Conservation (phyloP, 108 stramenopile genomes). For the Asterionellopsis glacialis region DNA sequence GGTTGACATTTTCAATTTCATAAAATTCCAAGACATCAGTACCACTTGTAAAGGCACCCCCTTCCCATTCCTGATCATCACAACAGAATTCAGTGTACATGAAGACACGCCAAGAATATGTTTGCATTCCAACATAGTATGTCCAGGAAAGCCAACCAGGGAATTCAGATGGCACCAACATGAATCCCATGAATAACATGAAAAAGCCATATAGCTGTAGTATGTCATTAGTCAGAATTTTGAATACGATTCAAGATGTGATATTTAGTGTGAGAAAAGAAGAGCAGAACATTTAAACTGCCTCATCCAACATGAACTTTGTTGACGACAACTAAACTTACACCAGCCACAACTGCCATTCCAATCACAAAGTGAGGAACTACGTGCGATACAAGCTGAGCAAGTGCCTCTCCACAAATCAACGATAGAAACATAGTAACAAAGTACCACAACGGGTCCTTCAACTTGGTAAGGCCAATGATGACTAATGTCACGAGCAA, state of each 20-base stretch:
- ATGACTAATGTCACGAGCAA: conserved; percentile 40
- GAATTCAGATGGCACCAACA: conserved; percentile 53
- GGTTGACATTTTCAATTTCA: conserved; percentile 49
- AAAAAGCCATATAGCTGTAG: conserved; percentile 46
- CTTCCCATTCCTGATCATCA: background rate
- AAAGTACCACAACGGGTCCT: conserved; percentile 42
- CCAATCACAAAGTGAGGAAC: conserved; percentile 64
- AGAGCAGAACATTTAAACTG: background rate
- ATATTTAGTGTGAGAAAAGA: background rate
- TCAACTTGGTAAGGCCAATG: conserved; percentile 34
- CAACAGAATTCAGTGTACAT: conserved; percentile 53
- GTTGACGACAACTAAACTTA: no score
- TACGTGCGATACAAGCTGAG: conserved; percentile 46
- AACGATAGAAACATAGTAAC: conserved; percentile 46
- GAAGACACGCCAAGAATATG: conserved; percentile 55
- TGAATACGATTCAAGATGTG: no score
- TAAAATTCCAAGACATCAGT: conserved; percentile 33
- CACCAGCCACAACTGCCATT: conserved; percentile 43
- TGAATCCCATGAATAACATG: conserved; percentile 56
- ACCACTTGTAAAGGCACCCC: conserved; percentile 36
- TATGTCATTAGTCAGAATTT: background rate
- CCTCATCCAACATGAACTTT: no score
- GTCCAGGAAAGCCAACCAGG: conserved; percentile 49
- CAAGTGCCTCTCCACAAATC: conserved; percentile 46
- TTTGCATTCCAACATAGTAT: conserved; percentile 49